Evolutionary conservation across 2,329 filamentous ascomycete species (phyloP), one percentile per base, ranked within the genome.

Genomic region (Chalaropsis ovoidea): DNA sequence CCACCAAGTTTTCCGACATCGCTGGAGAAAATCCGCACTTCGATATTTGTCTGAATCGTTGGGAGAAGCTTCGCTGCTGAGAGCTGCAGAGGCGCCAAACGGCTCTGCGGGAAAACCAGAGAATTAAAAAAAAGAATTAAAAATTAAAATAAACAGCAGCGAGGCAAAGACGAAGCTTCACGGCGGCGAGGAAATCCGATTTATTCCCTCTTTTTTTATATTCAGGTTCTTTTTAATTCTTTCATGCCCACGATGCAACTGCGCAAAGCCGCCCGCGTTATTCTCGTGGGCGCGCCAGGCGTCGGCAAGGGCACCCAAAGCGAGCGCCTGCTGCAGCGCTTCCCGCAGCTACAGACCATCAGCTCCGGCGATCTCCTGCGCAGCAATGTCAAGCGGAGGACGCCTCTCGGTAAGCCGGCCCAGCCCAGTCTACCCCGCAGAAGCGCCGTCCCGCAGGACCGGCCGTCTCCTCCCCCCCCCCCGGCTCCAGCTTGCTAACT

Each of bases 291-390:
- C 71, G 92, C 93, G 63, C 94, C 94, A n/a, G 92, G 92, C 67
- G 94, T 96, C 66, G 94, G 94, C 69, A 99, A 99, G 76, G 94
- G 93, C 69, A 99, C 94, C 2, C 94, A 99, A 78, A 90, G 90
- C 63, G 89, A 95, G 75, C 86, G 94, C 68, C 80, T 99, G 69
- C 86, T 97, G 70, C 80, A 86, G 70, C 86, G 89, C 70, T 99
- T 94, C 73, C 90, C 92, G 2, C 89, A 96, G 73, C 80, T 99
- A 60, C 88, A 90, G 64, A 87, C 91, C 19, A 93, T 99, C 75
- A 95, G 90, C 76, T 96, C 94, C 3, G 94, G 94, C 68, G 93
- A 99, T 75, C 79, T 99, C 17, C 79, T 99, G 67, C 87, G 94
- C 69, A 86, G 90, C 73, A 95, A 97, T 86, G 93, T 99, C 72